Evolutionary conservation across 2,329 filamentous ascomycete species (phyloP).

Genomic region (Talaromyces verruculosus): DNA sequence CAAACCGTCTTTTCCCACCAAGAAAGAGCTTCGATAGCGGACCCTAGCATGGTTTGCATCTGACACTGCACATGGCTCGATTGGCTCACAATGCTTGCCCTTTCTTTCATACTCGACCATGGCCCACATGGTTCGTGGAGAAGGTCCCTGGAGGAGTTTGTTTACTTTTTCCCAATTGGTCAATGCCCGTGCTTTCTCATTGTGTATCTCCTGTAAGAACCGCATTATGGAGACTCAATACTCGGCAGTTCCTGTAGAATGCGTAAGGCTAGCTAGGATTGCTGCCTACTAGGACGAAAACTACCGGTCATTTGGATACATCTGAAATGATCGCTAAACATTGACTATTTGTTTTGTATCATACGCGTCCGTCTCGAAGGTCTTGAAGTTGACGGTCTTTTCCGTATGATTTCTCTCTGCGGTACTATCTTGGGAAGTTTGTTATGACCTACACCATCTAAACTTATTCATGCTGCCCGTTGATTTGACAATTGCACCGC

Average conservation of each 20-base stretch:
- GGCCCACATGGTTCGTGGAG: constrained; percentile 2
- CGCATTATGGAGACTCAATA: neutral
- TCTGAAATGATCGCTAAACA: neutral
- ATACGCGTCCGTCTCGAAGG: neutral
- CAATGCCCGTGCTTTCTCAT: constrained; percentile 11
- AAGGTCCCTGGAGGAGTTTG: neutral
- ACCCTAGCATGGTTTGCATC: neutral
- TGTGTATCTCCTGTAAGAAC: constrained; percentile 3
- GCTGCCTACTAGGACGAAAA: constrained; percentile 2
- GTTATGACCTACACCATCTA: neutral
- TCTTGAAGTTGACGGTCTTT: neutral
- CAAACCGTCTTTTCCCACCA: constrained; percentile 1
- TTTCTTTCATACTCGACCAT: constrained; percentile 4
- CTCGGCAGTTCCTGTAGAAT: constrained; percentile 7
- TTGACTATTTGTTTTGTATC: neutral
- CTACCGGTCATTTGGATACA: constrained; percentile 1
- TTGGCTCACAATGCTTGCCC: neutral
- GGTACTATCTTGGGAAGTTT: neutral
- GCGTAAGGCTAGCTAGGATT: neutral
- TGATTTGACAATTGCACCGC: neutral
- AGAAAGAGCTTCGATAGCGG: neutral
- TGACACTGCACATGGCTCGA: neutral
- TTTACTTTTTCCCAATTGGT: constrained; percentile 17
- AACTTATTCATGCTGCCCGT: neutral
- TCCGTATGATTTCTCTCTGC: neutral